These are phyloP conservation scores for Umbilicaria muhlenbergii DNA, from an alignment of 495 filamentous ascomycete genomes.

Conservation along the genomic window DNA sequence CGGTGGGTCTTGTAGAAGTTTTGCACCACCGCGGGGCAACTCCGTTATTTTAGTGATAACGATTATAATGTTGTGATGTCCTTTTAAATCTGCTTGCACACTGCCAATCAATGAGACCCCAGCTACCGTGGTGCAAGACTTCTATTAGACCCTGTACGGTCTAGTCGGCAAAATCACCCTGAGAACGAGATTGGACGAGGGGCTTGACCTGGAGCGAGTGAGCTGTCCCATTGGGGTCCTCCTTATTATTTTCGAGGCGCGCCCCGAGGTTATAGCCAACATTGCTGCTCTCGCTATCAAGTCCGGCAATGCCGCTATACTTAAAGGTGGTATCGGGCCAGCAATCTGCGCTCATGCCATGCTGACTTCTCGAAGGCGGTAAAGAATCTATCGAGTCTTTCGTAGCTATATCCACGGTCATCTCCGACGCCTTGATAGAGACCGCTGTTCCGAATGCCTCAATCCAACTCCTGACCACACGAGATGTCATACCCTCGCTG, in stretches of 20 bases:
- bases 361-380: constrained; percentile 40
- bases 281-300: constrained; percentile 96
- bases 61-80: too few relatives aligned
- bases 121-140: constrained; percentile 1
- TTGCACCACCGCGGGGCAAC: constrained; percentile 1
- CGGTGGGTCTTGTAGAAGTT: constrained; percentile 4
- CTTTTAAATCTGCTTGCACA: too few relatives aligned
- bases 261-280: constrained; percentile 97
- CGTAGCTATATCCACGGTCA: constrained; percentile 68
- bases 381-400: constrained; percentile 95
- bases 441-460: constrained; percentile 73
- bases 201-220: constrained; percentile 66
- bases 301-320: constrained; percentile 90
- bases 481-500: constrained; percentile 74
- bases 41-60: too few relatives aligned
- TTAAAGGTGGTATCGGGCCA: constrained; percentile 49
- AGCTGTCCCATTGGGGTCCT: constrained; percentile 92
- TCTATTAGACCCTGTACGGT: constrained; percentile 7
- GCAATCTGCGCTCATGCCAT: neutral
- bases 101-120: too few relatives aligned
- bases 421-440: constrained; percentile 58
- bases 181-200: constrained; percentile 78
- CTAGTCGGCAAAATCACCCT: constrained; percentile 74
- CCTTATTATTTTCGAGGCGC: constrained; percentile 93
- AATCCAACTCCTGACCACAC: constrained; percentile 83